A percentile compares a stretch with the other conserved stretches of the same genome.
Conservation (phyloP, 1,284 basidiomycete genomes). For the Naganishia liquefaciens region DNA sequence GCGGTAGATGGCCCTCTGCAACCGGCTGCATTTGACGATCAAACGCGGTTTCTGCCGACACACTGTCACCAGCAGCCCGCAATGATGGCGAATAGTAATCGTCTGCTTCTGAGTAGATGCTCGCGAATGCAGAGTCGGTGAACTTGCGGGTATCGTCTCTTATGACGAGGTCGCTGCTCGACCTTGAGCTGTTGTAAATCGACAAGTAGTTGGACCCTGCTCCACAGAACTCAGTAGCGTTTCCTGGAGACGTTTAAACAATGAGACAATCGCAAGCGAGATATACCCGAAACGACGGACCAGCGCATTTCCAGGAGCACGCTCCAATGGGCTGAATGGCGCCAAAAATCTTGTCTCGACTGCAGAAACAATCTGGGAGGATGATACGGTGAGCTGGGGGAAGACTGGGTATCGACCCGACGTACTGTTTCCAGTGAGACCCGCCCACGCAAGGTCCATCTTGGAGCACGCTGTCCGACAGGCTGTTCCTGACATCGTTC, state of each 20-base stretch:
- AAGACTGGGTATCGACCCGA: conserved; percentile 30
- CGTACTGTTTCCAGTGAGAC: conserved; percentile 39
- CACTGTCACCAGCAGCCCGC: background rate
- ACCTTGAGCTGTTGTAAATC: conserved; percentile 3
- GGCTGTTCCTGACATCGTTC: conserved; percentile 32
- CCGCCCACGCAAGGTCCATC: conserved; percentile 40
- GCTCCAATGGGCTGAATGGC: conserved; percentile 22
- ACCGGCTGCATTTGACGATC: background rate
- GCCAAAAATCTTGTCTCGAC: conserved; percentile 38
- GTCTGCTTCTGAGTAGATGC: background rate
- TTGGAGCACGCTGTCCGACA: conserved; percentile 38
- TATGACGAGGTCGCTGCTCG: background rate
- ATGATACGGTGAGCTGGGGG: background rate
- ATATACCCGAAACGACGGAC: background rate
- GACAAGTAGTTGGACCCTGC: conserved; percentile 1
- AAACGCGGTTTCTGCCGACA: too few species aligned
- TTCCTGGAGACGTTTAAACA: background rate
- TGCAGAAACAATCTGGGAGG: conserved; percentile 36
- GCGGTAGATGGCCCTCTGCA: background rate
- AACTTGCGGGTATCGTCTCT: background rate
- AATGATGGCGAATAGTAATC: background rate
- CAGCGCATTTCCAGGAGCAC: conserved; percentile 25
- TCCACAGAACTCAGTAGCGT: conserved; percentile 24
- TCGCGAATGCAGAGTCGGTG: background rate
- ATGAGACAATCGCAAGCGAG: background rate